phyloP scores from a whole-genome alignment of 2,329 filamentous ascomycete genomes.

The Triangularia setosa region DNA sequence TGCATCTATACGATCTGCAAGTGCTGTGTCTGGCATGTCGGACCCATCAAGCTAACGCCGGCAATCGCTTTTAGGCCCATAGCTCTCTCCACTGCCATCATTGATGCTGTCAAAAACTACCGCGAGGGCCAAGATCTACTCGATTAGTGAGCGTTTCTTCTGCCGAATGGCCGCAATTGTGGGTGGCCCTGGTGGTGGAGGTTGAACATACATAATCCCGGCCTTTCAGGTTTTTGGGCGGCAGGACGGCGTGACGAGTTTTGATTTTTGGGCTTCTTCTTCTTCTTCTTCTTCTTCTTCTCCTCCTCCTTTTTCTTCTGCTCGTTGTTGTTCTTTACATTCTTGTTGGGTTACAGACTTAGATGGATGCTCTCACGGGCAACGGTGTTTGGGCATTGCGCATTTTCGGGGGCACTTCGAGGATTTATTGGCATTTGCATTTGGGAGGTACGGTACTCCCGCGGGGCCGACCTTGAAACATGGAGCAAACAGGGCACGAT shows the following conservation, averaged over 20 bases:
- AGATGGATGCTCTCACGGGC: background rate
- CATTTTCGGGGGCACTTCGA: background rate
- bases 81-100: constrained; percentile 17
- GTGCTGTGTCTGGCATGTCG: background rate
- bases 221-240: background rate
- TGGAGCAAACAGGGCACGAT: background rate
- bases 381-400: background rate
- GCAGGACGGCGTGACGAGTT: background rate
- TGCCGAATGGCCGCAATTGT: background rate
- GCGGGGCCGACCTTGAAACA: background rate
- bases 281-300: background rate
- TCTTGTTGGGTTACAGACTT: background rate
- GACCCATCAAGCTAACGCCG: constrained; percentile 13
- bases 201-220: background rate
- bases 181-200: background rate
- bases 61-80: constrained; percentile 14
- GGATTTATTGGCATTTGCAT: background rate
- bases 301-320: background rate
- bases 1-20: background rate
- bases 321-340: background rate
- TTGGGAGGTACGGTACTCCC: background rate
- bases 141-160: constrained; percentile 13
- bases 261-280: background rate
- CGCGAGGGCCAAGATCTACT: constrained; percentile 25
- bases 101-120: constrained; percentile 25